Conservation (phyloP, 805 yeast genomes). For the Candida dajiaensis region DNA sequence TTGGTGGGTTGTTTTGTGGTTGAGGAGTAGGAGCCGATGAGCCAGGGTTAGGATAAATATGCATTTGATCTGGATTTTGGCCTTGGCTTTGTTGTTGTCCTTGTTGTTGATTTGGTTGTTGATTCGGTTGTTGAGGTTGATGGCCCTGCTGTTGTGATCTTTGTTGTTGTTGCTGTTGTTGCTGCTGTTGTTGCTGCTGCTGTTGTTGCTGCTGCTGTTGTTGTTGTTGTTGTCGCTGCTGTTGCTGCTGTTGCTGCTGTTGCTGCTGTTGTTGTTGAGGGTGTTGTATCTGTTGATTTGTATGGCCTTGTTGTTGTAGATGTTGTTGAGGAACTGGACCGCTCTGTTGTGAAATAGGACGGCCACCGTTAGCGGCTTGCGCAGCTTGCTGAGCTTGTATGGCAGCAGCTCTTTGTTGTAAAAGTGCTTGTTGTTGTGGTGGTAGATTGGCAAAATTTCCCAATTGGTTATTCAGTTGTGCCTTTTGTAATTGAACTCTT, state of each 20-base stretch:
- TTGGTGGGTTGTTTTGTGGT: not conserved
- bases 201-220: not conserved
- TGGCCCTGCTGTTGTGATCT: constrained; percentile 12
- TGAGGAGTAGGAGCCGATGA: not conserved
- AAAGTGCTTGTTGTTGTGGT: constrained; percentile 11
- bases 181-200: constrained; percentile 5
- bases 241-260: not conserved
- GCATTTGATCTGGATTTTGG: not conserved
- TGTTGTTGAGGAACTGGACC: too few species aligned
- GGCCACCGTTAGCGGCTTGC: not conserved
- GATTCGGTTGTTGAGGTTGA: constrained; percentile 16
- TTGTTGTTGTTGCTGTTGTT: constrained; percentile 3
- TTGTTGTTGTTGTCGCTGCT: too few species aligned
- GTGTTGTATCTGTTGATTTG: constrained; percentile 8
- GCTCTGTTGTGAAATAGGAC: too few species aligned
- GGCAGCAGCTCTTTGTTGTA: constrained; percentile 1
- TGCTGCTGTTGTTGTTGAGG: constrained; percentile 3
- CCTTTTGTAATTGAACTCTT: constrained; percentile 20
- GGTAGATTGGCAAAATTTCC: constrained; percentile 1
- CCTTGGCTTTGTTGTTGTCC: constrained; percentile 7
- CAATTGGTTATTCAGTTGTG: constrained; percentile 16
- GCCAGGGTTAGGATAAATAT: not conserved
- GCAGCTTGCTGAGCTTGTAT: constrained; percentile 14
- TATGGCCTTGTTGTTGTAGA: not conserved
- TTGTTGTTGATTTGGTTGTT: constrained; percentile 14